phyloP scores from a whole-genome alignment of 2,329 filamentous ascomycete species.

The Colletotrichum brevisporum region DNA sequence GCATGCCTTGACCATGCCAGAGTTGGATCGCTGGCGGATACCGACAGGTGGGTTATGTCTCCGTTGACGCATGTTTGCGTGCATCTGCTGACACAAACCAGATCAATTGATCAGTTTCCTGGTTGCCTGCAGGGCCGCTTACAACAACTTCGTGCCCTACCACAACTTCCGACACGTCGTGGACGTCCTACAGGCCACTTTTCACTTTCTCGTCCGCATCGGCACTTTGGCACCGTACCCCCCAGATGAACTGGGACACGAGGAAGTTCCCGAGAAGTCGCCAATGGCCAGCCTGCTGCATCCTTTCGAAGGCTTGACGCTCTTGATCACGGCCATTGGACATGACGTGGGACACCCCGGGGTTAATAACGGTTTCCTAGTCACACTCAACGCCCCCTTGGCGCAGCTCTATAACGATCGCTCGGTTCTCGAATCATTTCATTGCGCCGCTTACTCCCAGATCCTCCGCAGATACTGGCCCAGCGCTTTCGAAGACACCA shows the following conservation, averaged over 20 bases:
- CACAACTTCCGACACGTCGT: conserved; percentile 99
- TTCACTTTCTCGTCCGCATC: conserved; percentile 88
- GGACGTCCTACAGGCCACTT: conserved; percentile 94
- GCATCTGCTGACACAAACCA: conserved; percentile 60
- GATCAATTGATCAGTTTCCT: conserved; percentile 89
- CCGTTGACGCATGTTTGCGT: conserved; percentile 42
- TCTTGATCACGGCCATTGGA: conserved; percentile 95
- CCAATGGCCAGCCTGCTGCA: conserved; percentile 82
- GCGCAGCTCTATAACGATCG: conserved; percentile 97
- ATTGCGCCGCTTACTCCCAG: conserved; percentile 96
- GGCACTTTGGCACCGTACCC: conserved; percentile 81
- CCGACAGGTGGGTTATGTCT: conserved; percentile 73
- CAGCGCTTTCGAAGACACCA: conserved; percentile 80
- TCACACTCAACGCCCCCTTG: conserved; percentile 91
- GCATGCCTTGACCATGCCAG: conserved; percentile 86
- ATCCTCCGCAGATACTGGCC: conserved; percentile 96
- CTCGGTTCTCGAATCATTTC: conserved; percentile 96
- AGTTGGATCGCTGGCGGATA: conserved; percentile 85
- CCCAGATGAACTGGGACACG: conserved; percentile 42
- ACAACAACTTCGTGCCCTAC: conserved; percentile 96
- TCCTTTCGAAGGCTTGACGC: conserved; percentile 88
- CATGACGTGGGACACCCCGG: conserved; percentile 98
- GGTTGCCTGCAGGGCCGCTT: conserved; percentile 90
- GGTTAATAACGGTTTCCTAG: conserved; percentile 97
- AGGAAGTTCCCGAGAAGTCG: conserved; percentile 61